Percentiles rank a stretch among this genome's conserved stretches.
Conservation (phyloP, 495 filamentous ascomycete species). For the Talaromyces nanjingensis region DNA sequence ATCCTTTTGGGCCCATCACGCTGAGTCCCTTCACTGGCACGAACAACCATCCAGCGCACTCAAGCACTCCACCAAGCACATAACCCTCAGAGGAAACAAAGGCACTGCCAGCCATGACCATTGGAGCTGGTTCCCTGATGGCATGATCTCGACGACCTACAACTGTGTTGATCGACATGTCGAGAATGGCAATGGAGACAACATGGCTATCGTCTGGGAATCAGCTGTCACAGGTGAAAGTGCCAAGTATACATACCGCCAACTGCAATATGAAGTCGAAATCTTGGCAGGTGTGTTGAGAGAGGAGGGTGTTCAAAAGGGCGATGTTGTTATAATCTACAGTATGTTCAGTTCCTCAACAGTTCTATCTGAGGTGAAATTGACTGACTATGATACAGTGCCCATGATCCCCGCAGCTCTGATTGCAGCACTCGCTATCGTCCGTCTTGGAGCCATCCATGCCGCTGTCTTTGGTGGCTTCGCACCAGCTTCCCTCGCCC, state of each 20-base stretch:
- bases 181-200: conserved; percentile 60
- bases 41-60: conserved; percentile 49
- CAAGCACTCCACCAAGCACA: conserved; percentile 35
- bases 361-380: too few species aligned
- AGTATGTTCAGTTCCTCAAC: conserved; percentile 44
- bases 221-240: conserved; percentile 75
- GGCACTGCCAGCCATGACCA: conserved; percentile 35
- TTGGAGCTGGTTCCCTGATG: conserved; percentile 87
- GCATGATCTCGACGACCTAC: conserved; percentile 82
- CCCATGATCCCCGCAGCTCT: conserved; percentile 91
- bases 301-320: conserved; percentile 76
- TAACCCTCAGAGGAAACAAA: conserved; percentile 30
- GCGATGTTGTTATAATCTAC: conserved; percentile 89
- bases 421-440: conserved; percentile 75
- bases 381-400: conserved; percentile 44
- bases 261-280: conserved; percentile 78
- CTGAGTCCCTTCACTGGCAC: conserved; percentile 73
- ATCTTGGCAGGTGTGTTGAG: conserved; percentile 73
- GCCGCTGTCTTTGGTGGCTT: conserved; percentile 93
- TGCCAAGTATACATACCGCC: conserved; percentile 61
- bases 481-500: conserved; percentile 70
- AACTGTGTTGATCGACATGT: conserved; percentile 92
- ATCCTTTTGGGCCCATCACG: conserved; percentile 71
- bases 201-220: conserved; percentile 78
- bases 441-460: conserved; percentile 80